phyloP scores from a whole-genome alignment of 257 asterid genomes.

The Penstemon eatonii region DNA sequence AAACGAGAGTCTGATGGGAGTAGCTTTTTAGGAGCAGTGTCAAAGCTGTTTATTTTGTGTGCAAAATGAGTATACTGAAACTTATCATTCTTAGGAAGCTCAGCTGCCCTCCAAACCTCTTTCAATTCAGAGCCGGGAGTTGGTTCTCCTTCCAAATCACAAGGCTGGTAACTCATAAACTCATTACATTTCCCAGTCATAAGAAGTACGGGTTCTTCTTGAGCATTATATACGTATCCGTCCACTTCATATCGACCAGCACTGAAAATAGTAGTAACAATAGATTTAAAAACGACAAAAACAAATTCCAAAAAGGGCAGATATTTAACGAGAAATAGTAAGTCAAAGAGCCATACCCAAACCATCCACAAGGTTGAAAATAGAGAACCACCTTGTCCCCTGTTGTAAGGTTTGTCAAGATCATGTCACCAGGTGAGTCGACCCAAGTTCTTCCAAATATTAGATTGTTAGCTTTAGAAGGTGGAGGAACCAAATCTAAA shows the following conservation, averaged over 20 bases:
- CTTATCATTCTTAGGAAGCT: constrained; percentile 73
- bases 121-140: constrained; percentile 80
- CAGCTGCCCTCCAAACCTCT: constrained; percentile 94
- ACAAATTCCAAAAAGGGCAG: too few species aligned
- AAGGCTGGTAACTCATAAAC: constrained; percentile 83
- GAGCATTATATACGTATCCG: constrained; percentile 88
- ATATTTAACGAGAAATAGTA: background rate
- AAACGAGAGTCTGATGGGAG: constrained; percentile 92
- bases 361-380: constrained; percentile 99
- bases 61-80: constrained; percentile 92
- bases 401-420: constrained; percentile 84
- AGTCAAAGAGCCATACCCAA: constrained; percentile 66
- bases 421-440: constrained; percentile 94
- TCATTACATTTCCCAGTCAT: constrained; percentile 98
- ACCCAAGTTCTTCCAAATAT: constrained; percentile 99
- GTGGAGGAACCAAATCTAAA: constrained; percentile 96
- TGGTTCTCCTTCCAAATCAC: constrained; percentile 97
- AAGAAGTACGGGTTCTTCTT: constrained; percentile 91
- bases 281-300: too few species aligned
- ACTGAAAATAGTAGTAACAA: constrained; percentile 40
- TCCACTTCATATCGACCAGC: constrained; percentile 97
- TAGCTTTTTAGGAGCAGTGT: constrained; percentile 88
- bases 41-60: constrained; percentile 87
- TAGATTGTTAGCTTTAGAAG: constrained; percentile 87
- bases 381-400: constrained; percentile 95